Percentiles rank a stretch among this genome's conserved stretches.
phyloP scores from a whole-genome alignment of 2,329 filamentous ascomycete species.

The Ophiosphaerella herpotricha region DNA sequence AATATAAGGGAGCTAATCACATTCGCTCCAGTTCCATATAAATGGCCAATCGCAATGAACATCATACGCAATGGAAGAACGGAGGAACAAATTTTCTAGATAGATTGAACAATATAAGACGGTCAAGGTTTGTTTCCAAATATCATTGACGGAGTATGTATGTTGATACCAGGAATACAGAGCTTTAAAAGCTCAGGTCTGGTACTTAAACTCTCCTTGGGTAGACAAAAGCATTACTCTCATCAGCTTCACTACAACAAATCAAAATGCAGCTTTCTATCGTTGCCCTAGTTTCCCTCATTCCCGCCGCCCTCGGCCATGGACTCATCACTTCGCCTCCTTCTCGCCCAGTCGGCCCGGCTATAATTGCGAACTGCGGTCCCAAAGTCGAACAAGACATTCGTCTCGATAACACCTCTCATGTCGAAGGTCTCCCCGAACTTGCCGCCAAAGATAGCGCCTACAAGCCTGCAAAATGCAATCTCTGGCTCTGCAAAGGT shows the following conservation, averaged over 20 bases:
- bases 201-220: not conserved
- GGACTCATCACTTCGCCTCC: slow-evolving; percentile 58
- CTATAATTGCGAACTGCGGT: slow-evolving; percentile 58
- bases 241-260: not conserved
- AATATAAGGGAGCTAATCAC: slow-evolving; percentile 4
- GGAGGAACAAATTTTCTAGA: slow-evolving; percentile 1
- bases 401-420: slow-evolving; percentile 49
- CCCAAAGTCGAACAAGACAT: slow-evolving; percentile 58
- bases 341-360: slow-evolving; percentile 56
- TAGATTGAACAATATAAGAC: slow-evolving; percentile 3
- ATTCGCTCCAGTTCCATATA: slow-evolving; percentile 5
- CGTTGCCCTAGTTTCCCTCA: slow-evolving; percentile 15
- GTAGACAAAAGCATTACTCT: no score
- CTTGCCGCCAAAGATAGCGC: slow-evolving; percentile 46
- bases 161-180: no score
- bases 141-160: not conserved
- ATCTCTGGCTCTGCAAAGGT: slow-evolving; percentile 62
- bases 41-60: slow-evolving; percentile 1
- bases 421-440: slow-evolving; percentile 49
- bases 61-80: not conserved
- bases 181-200: not conserved
- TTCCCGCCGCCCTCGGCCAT: slow-evolving; percentile 48
- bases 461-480: slow-evolving; percentile 54
- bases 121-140: slow-evolving; percentile 4
- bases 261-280: slow-evolving; percentile 22